These are phyloP conservation scores for Plasmopara muralis DNA, from an alignment of 352 stramenopile genomes.

Conservation along the genomic window DNA sequence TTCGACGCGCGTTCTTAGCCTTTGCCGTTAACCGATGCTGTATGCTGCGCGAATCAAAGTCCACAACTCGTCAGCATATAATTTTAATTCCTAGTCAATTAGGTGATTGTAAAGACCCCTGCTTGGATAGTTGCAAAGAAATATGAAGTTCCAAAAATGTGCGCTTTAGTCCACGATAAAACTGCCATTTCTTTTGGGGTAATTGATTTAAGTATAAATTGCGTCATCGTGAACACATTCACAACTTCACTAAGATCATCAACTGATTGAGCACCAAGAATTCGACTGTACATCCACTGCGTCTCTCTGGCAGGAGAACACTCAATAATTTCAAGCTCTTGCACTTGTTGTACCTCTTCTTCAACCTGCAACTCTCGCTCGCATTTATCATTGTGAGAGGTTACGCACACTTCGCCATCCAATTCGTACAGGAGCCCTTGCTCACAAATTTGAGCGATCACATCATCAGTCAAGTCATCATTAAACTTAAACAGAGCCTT, in stretches of 20 bases:
- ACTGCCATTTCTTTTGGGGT: conserved; percentile 8
- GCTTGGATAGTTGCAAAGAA: conserved; percentile 37
- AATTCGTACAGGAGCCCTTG: conserved; percentile 23
- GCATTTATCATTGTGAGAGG: conserved; percentile 38
- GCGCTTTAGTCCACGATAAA: conserved; percentile 22
- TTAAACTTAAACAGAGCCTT: conserved; percentile 8
- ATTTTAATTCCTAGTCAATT: too few species aligned
- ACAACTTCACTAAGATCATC: conserved; percentile 8
- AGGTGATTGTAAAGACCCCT: too few species aligned
- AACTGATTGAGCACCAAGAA: conserved; percentile 15
- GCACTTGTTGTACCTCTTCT: conserved; percentile 35
- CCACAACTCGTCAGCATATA: too few species aligned
- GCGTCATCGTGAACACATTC: background rate
- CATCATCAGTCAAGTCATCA: conserved; percentile 19
- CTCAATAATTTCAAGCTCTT: conserved; percentile 10
- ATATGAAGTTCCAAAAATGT: conserved; percentile 36
- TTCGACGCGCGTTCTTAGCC: too few species aligned
- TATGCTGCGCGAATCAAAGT: too few species aligned
- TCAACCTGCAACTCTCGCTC: conserved; percentile 55
- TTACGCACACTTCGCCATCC: conserved; percentile 37
- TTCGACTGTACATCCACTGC: conserved; percentile 7
- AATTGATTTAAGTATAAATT: conserved; percentile 10
- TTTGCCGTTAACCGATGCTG: too few species aligned
- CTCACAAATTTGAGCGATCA: conserved; percentile 18
- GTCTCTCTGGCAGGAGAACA: conserved; percentile 18